phyloP scores from a whole-genome alignment of 805 yeast genomes.

The Priceomyces castillae region DNA sequence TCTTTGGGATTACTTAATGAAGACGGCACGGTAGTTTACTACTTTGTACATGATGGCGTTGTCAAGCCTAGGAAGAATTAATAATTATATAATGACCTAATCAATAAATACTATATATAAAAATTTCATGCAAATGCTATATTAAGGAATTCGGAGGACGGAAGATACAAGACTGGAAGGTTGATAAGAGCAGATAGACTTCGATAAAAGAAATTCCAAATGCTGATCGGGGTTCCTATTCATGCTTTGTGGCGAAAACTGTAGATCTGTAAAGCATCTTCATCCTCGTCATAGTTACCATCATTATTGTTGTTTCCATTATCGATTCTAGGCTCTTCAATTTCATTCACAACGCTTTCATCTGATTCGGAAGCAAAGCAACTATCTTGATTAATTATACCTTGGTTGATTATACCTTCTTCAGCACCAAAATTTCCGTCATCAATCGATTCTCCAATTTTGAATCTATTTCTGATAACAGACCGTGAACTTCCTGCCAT shows the following conservation, averaged over 20 bases:
- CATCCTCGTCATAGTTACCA: constrained; percentile 3
- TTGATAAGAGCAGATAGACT: too few relatives aligned
- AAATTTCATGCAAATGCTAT: not conserved
- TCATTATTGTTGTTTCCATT: not conserved
- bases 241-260: not conserved
- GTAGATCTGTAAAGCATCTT: not conserved
- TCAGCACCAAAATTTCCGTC: not conserved
- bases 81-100: constrained; percentile 5
- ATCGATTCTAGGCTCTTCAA: not conserved
- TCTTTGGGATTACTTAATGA: constrained; percentile 55
- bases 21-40: constrained; percentile 72
- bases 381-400: not conserved
- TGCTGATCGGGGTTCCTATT: too few relatives aligned
- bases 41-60: constrained; percentile 63
- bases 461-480: constrained; percentile 1
- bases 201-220: too few relatives aligned
- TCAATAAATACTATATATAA: not conserved
- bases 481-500: not conserved
- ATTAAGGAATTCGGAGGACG: too few relatives aligned
- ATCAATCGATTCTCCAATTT: not conserved
- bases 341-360: not conserved
- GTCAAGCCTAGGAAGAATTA: constrained; percentile 60
- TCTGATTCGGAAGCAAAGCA: not conserved
- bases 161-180: too few relatives aligned
- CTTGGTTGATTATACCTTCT: not conserved